Evolutionary conservation across 2,329 filamentous ascomycete species (phyloP).

Genomic region (Phyllosticta paracitricarpa): DNA sequence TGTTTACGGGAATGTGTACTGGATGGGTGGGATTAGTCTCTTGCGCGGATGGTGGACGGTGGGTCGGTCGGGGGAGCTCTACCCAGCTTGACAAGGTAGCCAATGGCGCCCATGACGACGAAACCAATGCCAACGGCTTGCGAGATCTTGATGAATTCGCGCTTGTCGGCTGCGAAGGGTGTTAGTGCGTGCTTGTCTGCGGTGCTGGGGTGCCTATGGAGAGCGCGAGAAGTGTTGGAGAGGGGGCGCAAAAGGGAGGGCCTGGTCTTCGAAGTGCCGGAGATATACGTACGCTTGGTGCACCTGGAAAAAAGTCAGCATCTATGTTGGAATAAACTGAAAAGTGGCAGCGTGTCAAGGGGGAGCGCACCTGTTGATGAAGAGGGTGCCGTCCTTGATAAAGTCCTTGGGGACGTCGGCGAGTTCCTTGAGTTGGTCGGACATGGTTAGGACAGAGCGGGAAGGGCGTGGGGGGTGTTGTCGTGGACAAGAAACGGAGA

Average conservation of each 20-base stretch:
- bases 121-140: conserved; percentile 41
- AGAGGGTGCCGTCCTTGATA: conserved; percentile 38
- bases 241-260: not conserved
- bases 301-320: conserved; percentile 18
- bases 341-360: not conserved
- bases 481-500: too few relatives aligned
- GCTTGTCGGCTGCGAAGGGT: conserved; percentile 19
- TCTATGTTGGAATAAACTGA: not conserved
- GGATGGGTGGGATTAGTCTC: not conserved
- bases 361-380: conserved; percentile 31
- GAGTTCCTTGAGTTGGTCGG: conserved; percentile 60
- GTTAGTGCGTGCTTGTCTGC: not conserved
- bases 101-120: conserved; percentile 44
- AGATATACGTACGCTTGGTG: conserved; percentile 33
- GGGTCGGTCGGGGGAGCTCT: conserved; percentile 11
- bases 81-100: conserved; percentile 43
- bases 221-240: not conserved
- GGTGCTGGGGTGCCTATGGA: not conserved
- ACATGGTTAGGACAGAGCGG: conserved; percentile 36
- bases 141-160: conserved; percentile 23
- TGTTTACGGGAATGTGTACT: conserved; percentile 45
- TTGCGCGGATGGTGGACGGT: not conserved
- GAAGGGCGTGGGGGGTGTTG: too few relatives aligned
- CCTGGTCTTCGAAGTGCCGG: too few relatives aligned
- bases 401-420: conserved; percentile 44